Evolutionary conservation across 2,329 filamentous ascomycete species (phyloP).

Genomic region (Fusarium sp.): DNA sequence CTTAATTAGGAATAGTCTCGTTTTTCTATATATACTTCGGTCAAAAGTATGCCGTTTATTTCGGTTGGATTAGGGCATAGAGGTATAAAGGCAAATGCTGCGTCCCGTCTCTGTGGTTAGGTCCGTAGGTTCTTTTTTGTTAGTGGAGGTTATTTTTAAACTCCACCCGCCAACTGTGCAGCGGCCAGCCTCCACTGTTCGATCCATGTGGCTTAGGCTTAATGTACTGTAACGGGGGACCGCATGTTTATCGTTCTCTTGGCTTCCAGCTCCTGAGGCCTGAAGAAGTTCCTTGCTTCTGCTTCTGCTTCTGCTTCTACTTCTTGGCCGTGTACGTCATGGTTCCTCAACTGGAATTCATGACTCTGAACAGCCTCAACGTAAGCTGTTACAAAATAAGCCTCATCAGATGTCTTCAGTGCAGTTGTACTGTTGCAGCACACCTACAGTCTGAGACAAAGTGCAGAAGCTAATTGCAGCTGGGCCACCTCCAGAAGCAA

Average conservation of each 20-base stretch:
- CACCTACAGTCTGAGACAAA: slow-evolving; percentile 27
- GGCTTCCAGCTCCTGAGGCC: neutral
- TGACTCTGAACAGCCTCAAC: neutral
- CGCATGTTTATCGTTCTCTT: neutral
- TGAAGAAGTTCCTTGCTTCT: neutral
- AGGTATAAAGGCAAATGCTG: slow-evolving; percentile 15
- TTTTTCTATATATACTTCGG: too few relatives aligned
- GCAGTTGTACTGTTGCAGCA: slow-evolving; percentile 14
- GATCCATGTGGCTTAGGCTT: neutral
- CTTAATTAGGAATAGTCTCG: too few relatives aligned
- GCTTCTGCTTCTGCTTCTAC: neutral
- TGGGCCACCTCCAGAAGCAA: slow-evolving; percentile 16
- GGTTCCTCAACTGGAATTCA: neutral
- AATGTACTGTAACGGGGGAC: slow-evolving; percentile 1
- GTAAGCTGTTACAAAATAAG: slow-evolving; percentile 7
- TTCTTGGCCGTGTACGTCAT: slow-evolving; percentile 14
- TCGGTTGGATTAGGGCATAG: too few relatives aligned
- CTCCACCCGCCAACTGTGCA: slow-evolving; percentile 25
- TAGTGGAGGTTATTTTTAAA: neutral
- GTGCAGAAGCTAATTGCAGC: slow-evolving; percentile 13
- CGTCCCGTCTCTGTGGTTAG: slow-evolving; percentile 34
- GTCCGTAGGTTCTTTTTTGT: neutral
- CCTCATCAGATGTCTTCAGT: slow-evolving; percentile 13
- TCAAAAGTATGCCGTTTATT: too few relatives aligned
- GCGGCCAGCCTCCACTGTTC: slow-evolving; percentile 15